Evolutionary conservation across 2,329 filamentous ascomycete species (phyloP).

Genomic region (Talaromyces sp.): DNA sequence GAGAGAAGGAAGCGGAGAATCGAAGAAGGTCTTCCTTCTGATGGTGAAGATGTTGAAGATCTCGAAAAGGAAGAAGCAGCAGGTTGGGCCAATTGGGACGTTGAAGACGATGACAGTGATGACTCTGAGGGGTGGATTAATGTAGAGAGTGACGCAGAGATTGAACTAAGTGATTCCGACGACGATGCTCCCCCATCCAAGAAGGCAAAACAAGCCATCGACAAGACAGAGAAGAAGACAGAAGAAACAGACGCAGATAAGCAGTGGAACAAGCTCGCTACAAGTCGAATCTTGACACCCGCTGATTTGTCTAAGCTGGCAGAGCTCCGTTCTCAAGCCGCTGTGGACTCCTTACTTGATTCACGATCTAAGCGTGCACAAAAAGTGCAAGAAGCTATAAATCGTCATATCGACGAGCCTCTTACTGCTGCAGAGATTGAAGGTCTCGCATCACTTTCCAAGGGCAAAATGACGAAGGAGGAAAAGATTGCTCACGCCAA

Average conservation of each 20-base stretch:
- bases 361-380: conserved; percentile 44
- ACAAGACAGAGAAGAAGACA: conserved; percentile 35
- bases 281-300: conserved; percentile 87
- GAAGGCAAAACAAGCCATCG: conserved; percentile 55
- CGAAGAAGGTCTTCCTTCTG: conserved; percentile 63
- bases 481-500: conserved; percentile 80
- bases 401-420: conserved; percentile 76
- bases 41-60: conserved; percentile 59
- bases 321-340: conserved; percentile 73
- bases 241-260: conserved; percentile 41
- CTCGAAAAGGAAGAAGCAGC: conserved; percentile 59
- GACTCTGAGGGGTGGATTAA: conserved; percentile 92
- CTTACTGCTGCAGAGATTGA: conserved; percentile 91
- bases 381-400: conserved; percentile 39
- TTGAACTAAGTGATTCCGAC: conserved; percentile 68
- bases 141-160: conserved; percentile 77
- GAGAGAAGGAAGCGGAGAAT: conserved; percentile 70
- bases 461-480: conserved; percentile 79
- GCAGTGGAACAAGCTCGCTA: conserved; percentile 64
- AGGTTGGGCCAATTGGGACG: conserved; percentile 58
- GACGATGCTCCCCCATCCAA: conserved; percentile 68
- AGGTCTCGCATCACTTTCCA: conserved; percentile 68
- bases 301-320: conserved; percentile 93
- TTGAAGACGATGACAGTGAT: conserved; percentile 58
- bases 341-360: conserved; percentile 61